A percentile compares a stretch with the other conserved stretches of the same genome.
Conservation (phyloP, 1,284 basidiomycete genomes). For the Ustilago crameri region DNA sequence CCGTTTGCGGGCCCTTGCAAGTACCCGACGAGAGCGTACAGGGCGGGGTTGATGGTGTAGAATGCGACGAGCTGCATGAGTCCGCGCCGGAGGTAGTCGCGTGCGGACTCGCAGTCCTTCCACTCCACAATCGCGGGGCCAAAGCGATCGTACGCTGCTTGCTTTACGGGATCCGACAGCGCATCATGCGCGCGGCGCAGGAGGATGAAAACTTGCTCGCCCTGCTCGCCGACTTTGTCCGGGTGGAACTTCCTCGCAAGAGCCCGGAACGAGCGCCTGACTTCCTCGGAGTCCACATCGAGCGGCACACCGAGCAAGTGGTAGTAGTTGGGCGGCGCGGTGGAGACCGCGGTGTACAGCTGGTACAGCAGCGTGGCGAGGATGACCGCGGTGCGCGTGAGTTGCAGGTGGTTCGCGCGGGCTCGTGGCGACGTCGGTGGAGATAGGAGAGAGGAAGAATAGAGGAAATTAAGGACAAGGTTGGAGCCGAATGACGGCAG, state of each 20-base stretch:
- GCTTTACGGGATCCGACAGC: constrained; percentile 79
- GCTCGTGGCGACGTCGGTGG: constrained; percentile 10
- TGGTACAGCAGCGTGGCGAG: constrained; percentile 78
- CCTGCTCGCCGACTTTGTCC: constrained; percentile 77
- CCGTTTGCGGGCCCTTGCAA: constrained; percentile 72
- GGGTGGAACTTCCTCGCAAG: constrained; percentile 82
- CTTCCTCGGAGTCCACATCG: constrained; percentile 75
- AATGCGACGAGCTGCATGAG: constrained; percentile 77
- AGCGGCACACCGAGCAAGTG: constrained; percentile 76
- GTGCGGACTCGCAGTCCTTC: constrained; percentile 75
- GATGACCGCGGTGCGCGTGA: constrained; percentile 73
- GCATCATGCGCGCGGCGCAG: constrained; percentile 82
- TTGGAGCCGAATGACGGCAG: constrained; percentile 37
- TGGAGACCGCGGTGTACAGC: constrained; percentile 73
- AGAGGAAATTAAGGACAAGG: constrained; percentile 21
- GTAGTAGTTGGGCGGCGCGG: constrained; percentile 79
- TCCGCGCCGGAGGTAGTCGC: constrained; percentile 79
- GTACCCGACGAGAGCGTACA: constrained; percentile 76
- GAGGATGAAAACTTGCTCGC: constrained; percentile 77
- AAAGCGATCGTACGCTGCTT: constrained; percentile 88
- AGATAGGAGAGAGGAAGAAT: constrained; percentile 17
- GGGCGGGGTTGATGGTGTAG: constrained; percentile 76
- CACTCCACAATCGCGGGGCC: constrained; percentile 79
- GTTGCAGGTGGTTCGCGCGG: constrained; percentile 24
- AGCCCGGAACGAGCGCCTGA: constrained; percentile 79